Evolutionary conservation across 176 grass and related monocot genomes (phyloP).

Genomic region (Musa beccarii): DNA sequence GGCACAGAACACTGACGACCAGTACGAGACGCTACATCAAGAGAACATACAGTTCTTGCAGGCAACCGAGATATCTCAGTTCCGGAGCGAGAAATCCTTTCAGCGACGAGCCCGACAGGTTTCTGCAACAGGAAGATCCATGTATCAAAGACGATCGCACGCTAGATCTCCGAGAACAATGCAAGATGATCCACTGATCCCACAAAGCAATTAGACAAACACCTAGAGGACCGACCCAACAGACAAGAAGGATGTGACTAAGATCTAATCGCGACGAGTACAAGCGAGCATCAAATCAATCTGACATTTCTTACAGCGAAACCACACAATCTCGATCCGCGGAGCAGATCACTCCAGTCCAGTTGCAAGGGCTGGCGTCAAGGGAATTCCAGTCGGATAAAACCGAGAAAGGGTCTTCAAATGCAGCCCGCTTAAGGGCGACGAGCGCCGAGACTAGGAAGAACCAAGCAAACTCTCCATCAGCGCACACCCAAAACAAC

Average conservation of each 20-base stretch:
- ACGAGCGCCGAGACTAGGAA: constrained; percentile 42
- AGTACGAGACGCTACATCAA: background rate
- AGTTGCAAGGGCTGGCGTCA: constrained; percentile 64
- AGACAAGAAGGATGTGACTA: background rate
- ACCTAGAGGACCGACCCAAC: background rate
- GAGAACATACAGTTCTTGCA: constrained; percentile 76
- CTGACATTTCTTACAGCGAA: constrained; percentile 57
- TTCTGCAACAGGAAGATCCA: constrained; percentile 35
- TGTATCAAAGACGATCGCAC: too few species aligned
- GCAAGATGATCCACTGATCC: background rate
- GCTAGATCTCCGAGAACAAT: background rate
- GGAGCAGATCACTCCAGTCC: constrained; percentile 80
- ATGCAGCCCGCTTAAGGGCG: constrained; percentile 57
- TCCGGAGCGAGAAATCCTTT: constrained; percentile 77
- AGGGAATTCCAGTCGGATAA: constrained; percentile 75
- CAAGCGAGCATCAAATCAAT: background rate
- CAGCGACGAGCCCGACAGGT: constrained; percentile 61
- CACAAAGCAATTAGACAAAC: background rate
- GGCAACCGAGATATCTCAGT: constrained; percentile 47
- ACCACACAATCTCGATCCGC: constrained; percentile 43
- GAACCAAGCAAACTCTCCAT: constrained; percentile 9
- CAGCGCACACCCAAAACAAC: background rate
- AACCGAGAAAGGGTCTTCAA: constrained; percentile 65
- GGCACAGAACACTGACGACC: background rate
- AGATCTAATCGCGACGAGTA: background rate